phyloP scores from a whole-genome alignment of 1,139 yeast species.

The Citeromyces hawaiiensis region DNA sequence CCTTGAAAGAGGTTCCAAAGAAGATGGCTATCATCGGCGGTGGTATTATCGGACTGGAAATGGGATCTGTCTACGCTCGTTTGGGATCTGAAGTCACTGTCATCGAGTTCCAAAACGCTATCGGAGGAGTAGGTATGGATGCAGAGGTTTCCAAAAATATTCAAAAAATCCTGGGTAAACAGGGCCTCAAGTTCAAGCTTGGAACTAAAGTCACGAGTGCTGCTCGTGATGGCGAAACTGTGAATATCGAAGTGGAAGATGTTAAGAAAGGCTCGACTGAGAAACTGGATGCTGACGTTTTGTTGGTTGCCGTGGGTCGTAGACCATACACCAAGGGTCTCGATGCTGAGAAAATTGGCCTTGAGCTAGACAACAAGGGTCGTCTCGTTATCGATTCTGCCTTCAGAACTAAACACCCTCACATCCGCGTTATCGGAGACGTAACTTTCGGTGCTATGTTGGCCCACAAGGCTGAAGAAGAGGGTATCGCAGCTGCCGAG shows the following conservation, averaged over 20 bases:
- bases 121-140: slow-evolving; percentile 84
- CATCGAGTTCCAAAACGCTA: slow-evolving; percentile 77
- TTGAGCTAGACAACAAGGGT: slow-evolving; percentile 85
- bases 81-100: slow-evolving; percentile 93
- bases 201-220: slow-evolving; percentile 88
- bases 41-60: slow-evolving; percentile 98
- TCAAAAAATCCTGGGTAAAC: slow-evolving; percentile 84
- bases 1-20: slow-evolving; percentile 83
- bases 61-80: slow-evolving; percentile 97
- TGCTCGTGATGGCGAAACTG: slow-evolving; percentile 76
- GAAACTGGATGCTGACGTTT: slow-evolving; percentile 76
- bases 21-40: slow-evolving; percentile 92
- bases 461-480: slow-evolving; percentile 99
- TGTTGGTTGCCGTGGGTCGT: slow-evolving; percentile 96
- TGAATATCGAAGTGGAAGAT: slow-evolving; percentile 79
- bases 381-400: slow-evolving; percentile 90
- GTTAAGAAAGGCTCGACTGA: slow-evolving; percentile 78
- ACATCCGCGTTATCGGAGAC: slow-evolving; percentile 96
- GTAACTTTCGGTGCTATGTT: slow-evolving; percentile 98
- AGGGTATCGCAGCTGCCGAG: slow-evolving; percentile 98
- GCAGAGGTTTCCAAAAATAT: slow-evolving; percentile 83
- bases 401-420: slow-evolving; percentile 83
- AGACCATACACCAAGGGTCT: slow-evolving; percentile 92
- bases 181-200: slow-evolving; percentile 87
- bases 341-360: slow-evolving; percentile 76